Evolutionary conservation across 768 basidiomycete genomes (phyloP), one percentile per base, ranked within the genome.

Genomic region (Nidularia sp.): DNA sequence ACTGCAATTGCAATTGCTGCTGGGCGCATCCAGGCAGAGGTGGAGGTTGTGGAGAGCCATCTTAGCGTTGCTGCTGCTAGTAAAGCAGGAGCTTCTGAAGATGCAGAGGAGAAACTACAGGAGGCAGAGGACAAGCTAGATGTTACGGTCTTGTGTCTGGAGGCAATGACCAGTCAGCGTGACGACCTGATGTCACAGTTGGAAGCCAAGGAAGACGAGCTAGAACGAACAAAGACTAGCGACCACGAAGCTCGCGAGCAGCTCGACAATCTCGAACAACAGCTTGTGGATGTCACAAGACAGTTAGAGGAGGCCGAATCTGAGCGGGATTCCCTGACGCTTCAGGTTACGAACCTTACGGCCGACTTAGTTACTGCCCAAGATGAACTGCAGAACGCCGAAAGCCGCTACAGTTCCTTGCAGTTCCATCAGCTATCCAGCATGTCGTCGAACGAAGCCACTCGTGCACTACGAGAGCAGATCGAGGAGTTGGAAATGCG

Each of bases 401-500:
- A 89, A 66, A 69, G 62, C 48, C 83, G 85, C 1, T 88, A 87
- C 54, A 79, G 73, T 53, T 63, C 66, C 44, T 78, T 89, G 10
- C 85, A 87, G 61, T 75, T 78, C 60, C 79, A 86, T 52, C 87
- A 89, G 57, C 74, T 90, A 12, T 78, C 81, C 9, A 68, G 74
- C 8, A 82, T 88, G 80, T 76, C 85, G 1, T 70, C 77, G 8
- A 73, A 73, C 13, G 79, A 83, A 53, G 81, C 78, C 7, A 77
- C 77, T 25, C 73, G 70, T 4, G 71, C 80, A 13, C 70, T 90
- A 36, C 79, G 79, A 36, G 70, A 75, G 7, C 87, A 90, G 55
- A 81, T 92, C 55, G 76, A 80, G 51, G 84, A 88, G 53, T 79
- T 89, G 29, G 85, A 92, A 56, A 67, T 62, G 9, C 81, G 88